Percentiles rank a stretch among this genome's conserved stretches.
These are phyloP conservation scores for Epichloe coenophiala DNA, from an alignment of 2,329 filamentous ascomycete species.

Conservation along the genomic window DNA sequence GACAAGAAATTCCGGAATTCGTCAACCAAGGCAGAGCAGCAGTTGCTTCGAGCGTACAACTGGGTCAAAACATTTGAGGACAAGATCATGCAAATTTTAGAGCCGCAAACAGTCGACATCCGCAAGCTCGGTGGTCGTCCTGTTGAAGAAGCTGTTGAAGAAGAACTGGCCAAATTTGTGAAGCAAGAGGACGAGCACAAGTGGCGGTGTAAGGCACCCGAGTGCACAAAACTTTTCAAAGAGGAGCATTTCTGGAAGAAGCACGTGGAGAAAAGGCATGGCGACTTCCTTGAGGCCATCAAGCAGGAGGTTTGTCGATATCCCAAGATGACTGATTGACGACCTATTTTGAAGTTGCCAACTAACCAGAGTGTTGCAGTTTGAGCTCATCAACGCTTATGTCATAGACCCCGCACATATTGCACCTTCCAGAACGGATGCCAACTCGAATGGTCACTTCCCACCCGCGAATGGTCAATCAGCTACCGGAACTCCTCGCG, in stretches of 20 bases:
- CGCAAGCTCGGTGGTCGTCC: slow-evolving; percentile 83
- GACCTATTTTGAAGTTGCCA: slow-evolving; percentile 31
- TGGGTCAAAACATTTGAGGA: slow-evolving; percentile 99
- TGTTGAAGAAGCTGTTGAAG: slow-evolving; percentile 71
- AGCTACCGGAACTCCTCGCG: slow-evolving; percentile 72
- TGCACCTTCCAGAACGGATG: slow-evolving; percentile 81
- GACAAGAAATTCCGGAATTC: slow-evolving; percentile 63
- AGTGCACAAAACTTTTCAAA: slow-evolving; percentile 95
- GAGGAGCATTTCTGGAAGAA: slow-evolving; percentile 96
- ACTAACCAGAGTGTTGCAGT: slow-evolving; percentile 32
- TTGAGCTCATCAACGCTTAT: slow-evolving; percentile 84
- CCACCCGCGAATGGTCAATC: slow-evolving; percentile 64
- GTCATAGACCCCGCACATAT: slow-evolving; percentile 91
- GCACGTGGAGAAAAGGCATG: slow-evolving; percentile 90
- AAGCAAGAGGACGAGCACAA: slow-evolving; percentile 98
- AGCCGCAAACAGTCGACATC: slow-evolving; percentile 76
- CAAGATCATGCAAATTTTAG: slow-evolving; percentile 83
- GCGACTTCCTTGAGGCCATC: slow-evolving; percentile 71
- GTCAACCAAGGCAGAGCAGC: slow-evolving; percentile 70
- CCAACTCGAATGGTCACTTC: slow-evolving; percentile 93
- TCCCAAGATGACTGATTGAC: not conserved
- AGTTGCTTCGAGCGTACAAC: slow-evolving; percentile 88
- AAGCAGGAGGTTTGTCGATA: slow-evolving; percentile 67
- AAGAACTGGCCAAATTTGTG: slow-evolving; percentile 75
- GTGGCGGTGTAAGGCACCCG: slow-evolving; percentile 89